Conservation (phyloP, 2,329 filamentous ascomycete genomes). For the Diaporthe aspalathi region DNA sequence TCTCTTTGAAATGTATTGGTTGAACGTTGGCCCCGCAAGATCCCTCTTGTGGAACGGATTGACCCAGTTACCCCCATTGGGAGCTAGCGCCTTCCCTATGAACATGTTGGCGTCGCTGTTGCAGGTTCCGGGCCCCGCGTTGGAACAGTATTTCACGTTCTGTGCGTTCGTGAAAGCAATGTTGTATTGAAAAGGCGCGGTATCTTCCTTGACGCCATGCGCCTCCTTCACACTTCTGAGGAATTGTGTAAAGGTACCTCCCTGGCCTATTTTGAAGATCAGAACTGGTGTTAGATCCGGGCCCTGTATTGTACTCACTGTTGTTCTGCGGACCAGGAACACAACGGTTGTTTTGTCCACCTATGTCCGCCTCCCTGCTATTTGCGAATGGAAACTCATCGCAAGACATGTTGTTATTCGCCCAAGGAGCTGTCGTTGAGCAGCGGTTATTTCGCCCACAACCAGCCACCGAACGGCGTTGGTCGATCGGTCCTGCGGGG, state of each 20-base stretch:
- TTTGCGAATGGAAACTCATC: conserved; percentile 18
- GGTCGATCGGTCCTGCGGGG: not conserved
- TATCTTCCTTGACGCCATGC: not conserved
- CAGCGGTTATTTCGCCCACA: conserved; percentile 10
- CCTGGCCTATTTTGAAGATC: conserved; percentile 12
- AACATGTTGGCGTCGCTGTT: not conserved
- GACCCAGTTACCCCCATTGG: not conserved
- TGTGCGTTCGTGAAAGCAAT: not conserved
- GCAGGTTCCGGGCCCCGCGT: not conserved
- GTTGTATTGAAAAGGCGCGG: not conserved
- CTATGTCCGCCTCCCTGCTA: conserved; percentile 2
- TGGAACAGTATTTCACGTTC: not conserved
- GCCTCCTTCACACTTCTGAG: not conserved
- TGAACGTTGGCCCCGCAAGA: not conserved
- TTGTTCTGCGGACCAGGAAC: not conserved
- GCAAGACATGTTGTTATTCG: not conserved
- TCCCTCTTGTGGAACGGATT: not conserved
- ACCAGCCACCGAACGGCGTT: not conserved
- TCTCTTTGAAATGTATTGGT: conserved; percentile 10
- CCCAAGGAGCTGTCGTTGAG: not conserved
- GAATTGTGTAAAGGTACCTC: not conserved
- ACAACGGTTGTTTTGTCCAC: conserved; percentile 15
- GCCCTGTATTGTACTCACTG: not conserved
- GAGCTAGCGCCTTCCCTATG: not conserved
- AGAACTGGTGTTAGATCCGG: no score